Evolutionary conservation across 1,284 basidiomycete genomes (phyloP).

Genomic region (Wolfiporia cocos): DNA sequence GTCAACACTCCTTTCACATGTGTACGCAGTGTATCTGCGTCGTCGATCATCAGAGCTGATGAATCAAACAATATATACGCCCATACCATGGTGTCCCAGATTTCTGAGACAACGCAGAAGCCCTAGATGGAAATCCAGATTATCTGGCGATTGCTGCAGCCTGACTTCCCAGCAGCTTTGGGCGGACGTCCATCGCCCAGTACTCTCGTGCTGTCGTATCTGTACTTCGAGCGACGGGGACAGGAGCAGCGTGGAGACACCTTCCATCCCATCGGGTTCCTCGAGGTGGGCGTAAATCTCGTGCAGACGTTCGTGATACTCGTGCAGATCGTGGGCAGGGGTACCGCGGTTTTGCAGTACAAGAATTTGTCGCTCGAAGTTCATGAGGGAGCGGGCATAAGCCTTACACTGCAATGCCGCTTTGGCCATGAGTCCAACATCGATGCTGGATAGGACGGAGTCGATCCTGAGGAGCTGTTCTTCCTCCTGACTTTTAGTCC

Average conservation of each 20-base stretch:
- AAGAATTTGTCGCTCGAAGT: slow-evolving; percentile 83
- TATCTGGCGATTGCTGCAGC: slow-evolving; percentile 86
- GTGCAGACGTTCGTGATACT: slow-evolving; percentile 88
- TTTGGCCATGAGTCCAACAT: slow-evolving; percentile 86
- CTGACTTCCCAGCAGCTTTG: slow-evolving; percentile 99
- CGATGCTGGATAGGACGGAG: slow-evolving; percentile 76
- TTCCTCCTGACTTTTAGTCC: slow-evolving; percentile 37
- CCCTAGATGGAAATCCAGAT: slow-evolving; percentile 86
- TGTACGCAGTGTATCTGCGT: slow-evolving; percentile 86
- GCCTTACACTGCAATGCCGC: slow-evolving; percentile 94
- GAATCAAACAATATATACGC: background rate
- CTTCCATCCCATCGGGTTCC: slow-evolving; percentile 99
- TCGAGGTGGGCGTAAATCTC: slow-evolving; percentile 96
- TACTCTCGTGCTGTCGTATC: slow-evolving; percentile 97
- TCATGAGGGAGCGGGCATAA: slow-evolving; percentile 92
- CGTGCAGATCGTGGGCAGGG: slow-evolving; percentile 52
- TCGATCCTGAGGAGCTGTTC: slow-evolving; percentile 69
- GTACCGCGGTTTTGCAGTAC: slow-evolving; percentile 41
- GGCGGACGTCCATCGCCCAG: slow-evolving; percentile 95
- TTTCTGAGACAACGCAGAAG: slow-evolving; percentile 90
- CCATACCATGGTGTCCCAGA: slow-evolving; percentile 92
- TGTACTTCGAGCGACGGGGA: slow-evolving; percentile 93
- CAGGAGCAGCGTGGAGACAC: slow-evolving; percentile 86
- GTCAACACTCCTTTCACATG: slow-evolving; percentile 92
- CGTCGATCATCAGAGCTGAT: slow-evolving; percentile 2